Conservation (phyloP, 1,139 yeast genomes). For the Scheffersomyces parashehatae region DNA sequence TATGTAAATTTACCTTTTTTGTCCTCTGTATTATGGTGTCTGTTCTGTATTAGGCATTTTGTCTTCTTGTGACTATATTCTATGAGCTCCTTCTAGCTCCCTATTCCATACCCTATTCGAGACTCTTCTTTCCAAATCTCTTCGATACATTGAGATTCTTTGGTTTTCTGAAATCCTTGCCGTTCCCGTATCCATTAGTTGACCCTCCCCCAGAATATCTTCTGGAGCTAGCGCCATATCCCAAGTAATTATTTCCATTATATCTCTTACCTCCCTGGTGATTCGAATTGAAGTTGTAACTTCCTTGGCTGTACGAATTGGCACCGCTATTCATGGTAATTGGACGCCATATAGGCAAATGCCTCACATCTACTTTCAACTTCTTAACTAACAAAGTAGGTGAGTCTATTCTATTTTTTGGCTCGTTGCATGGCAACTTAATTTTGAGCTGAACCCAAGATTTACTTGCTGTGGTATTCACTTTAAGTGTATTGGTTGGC, state of each 20-base stretch:
- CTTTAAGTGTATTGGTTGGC: slow-evolving; percentile 29
- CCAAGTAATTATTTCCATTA: slow-evolving; percentile 3
- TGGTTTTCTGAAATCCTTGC: slow-evolving; percentile 4
- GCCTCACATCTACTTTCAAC: slow-evolving; percentile 28
- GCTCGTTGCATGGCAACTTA: slow-evolving; percentile 14
- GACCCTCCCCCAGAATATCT: slow-evolving; percentile 1
- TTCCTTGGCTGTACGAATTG: slow-evolving; percentile 3
- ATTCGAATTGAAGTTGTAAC: slow-evolving; percentile 1
- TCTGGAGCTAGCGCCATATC: slow-evolving; percentile 3
- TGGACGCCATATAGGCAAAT: slow-evolving; percentile 33
- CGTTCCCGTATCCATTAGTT: slow-evolving; percentile 2
- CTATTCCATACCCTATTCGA: neutral
- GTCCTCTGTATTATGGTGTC: no score
- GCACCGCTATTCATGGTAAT: slow-evolving; percentile 16
- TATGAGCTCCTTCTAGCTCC: no score
- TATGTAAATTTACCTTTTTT: no score
- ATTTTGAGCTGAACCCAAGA: slow-evolving; percentile 32
- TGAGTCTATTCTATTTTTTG: neutral
- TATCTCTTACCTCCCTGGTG: slow-evolving; percentile 2
- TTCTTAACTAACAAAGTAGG: slow-evolving; percentile 12
- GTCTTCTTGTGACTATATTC: neutral
- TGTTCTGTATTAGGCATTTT: neutral
- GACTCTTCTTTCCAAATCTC: slow-evolving; percentile 11
- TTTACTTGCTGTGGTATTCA: slow-evolving; percentile 26
- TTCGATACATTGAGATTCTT: slow-evolving; percentile 12